These are phyloP conservation scores for Talaromyces sp. DNA, from an alignment of 2,329 filamentous ascomycete species.

Conservation along the genomic window DNA sequence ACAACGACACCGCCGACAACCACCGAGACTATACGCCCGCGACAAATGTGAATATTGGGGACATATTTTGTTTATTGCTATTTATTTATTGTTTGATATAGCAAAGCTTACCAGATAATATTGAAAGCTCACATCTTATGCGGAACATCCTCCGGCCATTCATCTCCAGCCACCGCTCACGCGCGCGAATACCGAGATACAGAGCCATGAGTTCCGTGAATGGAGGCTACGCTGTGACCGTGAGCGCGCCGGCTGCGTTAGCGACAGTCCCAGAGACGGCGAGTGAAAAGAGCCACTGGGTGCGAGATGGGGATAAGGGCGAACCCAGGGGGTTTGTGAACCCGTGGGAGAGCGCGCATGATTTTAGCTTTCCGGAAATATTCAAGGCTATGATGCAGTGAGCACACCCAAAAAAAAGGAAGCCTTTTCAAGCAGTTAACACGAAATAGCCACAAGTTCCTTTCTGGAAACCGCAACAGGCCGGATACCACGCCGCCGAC, in stretches of 20 bases:
- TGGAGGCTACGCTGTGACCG: neutral
- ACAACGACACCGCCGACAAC: neutral
- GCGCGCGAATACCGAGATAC: neutral
- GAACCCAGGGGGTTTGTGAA: constrained; percentile 9
- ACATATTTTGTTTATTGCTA: no score
- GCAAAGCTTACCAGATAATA: neutral
- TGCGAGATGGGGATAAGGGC: constrained; percentile 2
- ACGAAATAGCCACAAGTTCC: constrained; percentile 8
- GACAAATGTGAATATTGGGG: no score
- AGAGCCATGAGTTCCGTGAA: neutral
- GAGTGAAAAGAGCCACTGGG: constrained; percentile 12
- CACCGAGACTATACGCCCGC: neutral
- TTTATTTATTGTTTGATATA: no score
- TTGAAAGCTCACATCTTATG: no score
- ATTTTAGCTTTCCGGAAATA: constrained; percentile 9
- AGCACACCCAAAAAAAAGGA: neutral
- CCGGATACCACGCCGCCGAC: constrained; percentile 13
- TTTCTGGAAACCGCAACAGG: constrained; percentile 12
- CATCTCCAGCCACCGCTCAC: neutral
- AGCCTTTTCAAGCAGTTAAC: neutral
- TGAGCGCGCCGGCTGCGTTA: neutral
- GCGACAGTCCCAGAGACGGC: constrained; percentile 4
- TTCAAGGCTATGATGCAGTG: constrained; percentile 11
- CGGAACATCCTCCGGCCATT: neutral
- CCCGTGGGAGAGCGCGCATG: constrained; percentile 12